phyloP scores from a whole-genome alignment of 768 basidiomycete species.

The Kwoniella shandongensis region DNA sequence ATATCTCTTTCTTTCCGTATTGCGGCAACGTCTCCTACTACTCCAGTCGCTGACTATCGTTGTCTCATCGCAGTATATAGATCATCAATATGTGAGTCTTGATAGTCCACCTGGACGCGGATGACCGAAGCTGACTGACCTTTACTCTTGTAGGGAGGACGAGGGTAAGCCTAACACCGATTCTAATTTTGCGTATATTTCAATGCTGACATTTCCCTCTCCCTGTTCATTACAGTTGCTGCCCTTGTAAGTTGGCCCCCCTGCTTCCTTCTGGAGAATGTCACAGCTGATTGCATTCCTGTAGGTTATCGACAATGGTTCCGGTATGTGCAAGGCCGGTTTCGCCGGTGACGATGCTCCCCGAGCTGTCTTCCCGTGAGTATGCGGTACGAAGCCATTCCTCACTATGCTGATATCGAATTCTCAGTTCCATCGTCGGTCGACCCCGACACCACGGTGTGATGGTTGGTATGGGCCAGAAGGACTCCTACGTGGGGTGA shows the following conservation, averaged over 20 bases:
- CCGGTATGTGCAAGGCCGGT: conserved; percentile 99
- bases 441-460: conserved; percentile 92
- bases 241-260: conserved; percentile 34
- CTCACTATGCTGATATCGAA: neutral
- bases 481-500: conserved; percentile 93
- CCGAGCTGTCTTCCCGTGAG: conserved; percentile 93
- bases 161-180: conserved; percentile 17
- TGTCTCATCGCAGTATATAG: conserved; percentile 20
- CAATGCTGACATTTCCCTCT: neutral
- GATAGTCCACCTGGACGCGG: too few relatives aligned
- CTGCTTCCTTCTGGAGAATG: neutral
- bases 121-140: neutral
- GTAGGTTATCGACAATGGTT: conserved; percentile 58
- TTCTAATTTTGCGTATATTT: neutral
- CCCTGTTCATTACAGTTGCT: conserved; percentile 35
- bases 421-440: conserved; percentile 74
- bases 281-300: neutral
- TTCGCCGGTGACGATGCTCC: conserved; percentile 79
- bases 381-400: conserved; percentile 27
- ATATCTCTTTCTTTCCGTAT: too few relatives aligned
- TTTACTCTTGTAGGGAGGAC: conserved; percentile 32
- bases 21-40: too few relatives aligned
- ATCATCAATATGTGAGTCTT: conserved; percentile 36
- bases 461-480: conserved; percentile 96
- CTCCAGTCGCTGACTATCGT: conserved; percentile 10